Evolutionary conservation across 148 eudicot genomes (phyloP), one percentile per base, ranked within the genome.

Genomic region (Camellia lanceoleosa): DNA sequence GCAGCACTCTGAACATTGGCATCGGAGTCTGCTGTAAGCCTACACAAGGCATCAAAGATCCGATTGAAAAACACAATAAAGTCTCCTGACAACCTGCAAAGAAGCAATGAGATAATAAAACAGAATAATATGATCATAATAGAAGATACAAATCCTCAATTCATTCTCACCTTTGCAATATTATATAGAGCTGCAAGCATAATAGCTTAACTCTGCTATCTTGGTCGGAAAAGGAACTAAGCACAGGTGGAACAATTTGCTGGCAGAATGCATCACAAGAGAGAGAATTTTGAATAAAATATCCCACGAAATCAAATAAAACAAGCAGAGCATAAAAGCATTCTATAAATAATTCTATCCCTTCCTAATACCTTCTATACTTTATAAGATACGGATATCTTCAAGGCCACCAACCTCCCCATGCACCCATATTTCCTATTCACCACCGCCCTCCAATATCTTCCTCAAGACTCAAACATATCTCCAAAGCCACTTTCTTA

Each of bases 1-100:
- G 99, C 98, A 80, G 99, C 99, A 94, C 94, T 94, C 82, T 93
- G 99, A 83, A 96, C 98, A 88, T 91, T 94, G 83, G 97, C 84
- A 92, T 94, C 97, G 55, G 99, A 89, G 81, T 96, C 99, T 64
- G 98, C 94, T 67, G 99, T 94, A 82, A 96, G 94, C 92, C 91
- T 96, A 84, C 98, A 94, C 71, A 96, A 83, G 63, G 97, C 99
- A 88, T 92, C 99, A 84, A 96, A 96, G 20, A 96, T 96, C 81
- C 92, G 88, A 81, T 96, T 96, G 84, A 96, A 96, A 85, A 92
- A 92, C 80, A 94, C 93, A 75, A 96, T 96, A 59, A 94, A 92
- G 76, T 96, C 99, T 74, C 99, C 99, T 89, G 46, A 93, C 99
- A 85, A 96, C 99, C 99, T 93, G 93, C 89, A 91, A 84, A 84